Evolutionary conservation across 2,329 filamentous ascomycete genomes (phyloP).

Genomic region (Hypoxylon sp.): DNA sequence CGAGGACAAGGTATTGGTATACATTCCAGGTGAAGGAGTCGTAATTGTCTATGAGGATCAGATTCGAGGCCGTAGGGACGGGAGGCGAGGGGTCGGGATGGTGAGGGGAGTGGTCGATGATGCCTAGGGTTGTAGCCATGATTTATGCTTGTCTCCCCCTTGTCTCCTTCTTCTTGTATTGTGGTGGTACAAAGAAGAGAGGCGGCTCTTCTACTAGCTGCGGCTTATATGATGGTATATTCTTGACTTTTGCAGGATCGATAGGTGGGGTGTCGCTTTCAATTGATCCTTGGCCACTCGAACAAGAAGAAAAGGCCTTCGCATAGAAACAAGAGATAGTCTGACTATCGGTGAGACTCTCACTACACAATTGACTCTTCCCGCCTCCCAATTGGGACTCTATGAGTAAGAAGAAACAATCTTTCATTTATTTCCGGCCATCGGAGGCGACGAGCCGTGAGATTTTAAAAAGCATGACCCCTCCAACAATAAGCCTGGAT

Average conservation of each 20-base stretch:
- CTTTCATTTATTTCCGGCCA: slow-evolving; percentile 24
- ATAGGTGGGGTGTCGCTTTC: background rate
- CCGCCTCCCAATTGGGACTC: background rate
- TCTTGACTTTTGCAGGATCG: slow-evolving; percentile 5
- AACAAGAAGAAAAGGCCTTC: slow-evolving; percentile 11
- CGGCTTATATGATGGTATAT: slow-evolving; percentile 10
- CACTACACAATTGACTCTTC: slow-evolving; percentile 8
- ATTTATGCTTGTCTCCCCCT: slow-evolving; percentile 47
- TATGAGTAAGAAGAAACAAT: slow-evolving; percentile 9
- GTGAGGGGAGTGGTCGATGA: slow-evolving; percentile 86
- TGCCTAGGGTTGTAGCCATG: slow-evolving; percentile 62
- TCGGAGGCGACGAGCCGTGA: slow-evolving; percentile 18
- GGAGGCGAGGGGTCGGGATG: slow-evolving; percentile 81
- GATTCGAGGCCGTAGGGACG: slow-evolving; percentile 84
- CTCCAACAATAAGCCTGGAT: background rate
- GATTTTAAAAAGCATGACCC: slow-evolving; percentile 8
- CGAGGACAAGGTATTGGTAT: slow-evolving; percentile 97
- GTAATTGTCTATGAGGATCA: slow-evolving; percentile 98
- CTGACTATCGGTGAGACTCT: slow-evolving; percentile 7
- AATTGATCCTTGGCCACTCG: slow-evolving; percentile 3
- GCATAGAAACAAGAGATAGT: slow-evolving; percentile 7
- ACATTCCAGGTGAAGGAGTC: slow-evolving; percentile 99
- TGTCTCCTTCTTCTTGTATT: slow-evolving; percentile 1
- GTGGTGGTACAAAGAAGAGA: background rate
- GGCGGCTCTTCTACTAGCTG: slow-evolving; percentile 17